Conservation (phyloP, 306 rosid genomes). For the Oxytropis ochrocephala region DNA sequence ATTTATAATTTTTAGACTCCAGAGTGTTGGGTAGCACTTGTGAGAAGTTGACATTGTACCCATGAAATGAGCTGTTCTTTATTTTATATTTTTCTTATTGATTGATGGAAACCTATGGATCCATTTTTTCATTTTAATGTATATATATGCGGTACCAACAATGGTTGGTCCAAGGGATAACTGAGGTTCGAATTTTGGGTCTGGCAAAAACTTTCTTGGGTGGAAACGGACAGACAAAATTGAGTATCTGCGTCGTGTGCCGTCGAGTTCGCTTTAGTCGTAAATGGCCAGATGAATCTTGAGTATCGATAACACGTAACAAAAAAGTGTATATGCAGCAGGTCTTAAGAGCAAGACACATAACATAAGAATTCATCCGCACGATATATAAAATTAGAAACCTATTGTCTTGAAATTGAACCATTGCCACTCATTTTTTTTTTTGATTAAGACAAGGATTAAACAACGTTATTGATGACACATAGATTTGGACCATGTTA, state of each 20-base stretch:
- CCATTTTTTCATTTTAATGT: too few species aligned
- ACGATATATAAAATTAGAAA: background rate
- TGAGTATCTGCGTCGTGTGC: too few species aligned
- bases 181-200: too few species aligned
- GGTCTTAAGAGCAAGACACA: background rate
- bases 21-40: background rate
- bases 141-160: too few species aligned
- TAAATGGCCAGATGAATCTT: too few species aligned
- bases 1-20: background rate
- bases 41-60: slow-evolving; percentile 33
- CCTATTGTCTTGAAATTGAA: background rate
- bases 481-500: slow-evolving; percentile 27
- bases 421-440: slow-evolving; percentile 10
- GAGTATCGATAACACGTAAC: too few species aligned
- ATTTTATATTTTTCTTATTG: slow-evolving; percentile 14
- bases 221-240: too few species aligned
- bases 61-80: slow-evolving; percentile 36
- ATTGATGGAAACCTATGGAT: slow-evolving; percentile 27
- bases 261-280: too few species aligned
- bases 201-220: too few species aligned
- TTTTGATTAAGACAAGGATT: slow-evolving; percentile 9
- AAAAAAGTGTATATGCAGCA: too few species aligned
- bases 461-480: slow-evolving; percentile 19
- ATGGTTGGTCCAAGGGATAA: too few species aligned
- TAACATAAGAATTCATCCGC: background rate